These are phyloP conservation scores for Acidiella bohemica DNA, from an alignment of 495 filamentous ascomycete genomes.

Conservation along the genomic window DNA sequence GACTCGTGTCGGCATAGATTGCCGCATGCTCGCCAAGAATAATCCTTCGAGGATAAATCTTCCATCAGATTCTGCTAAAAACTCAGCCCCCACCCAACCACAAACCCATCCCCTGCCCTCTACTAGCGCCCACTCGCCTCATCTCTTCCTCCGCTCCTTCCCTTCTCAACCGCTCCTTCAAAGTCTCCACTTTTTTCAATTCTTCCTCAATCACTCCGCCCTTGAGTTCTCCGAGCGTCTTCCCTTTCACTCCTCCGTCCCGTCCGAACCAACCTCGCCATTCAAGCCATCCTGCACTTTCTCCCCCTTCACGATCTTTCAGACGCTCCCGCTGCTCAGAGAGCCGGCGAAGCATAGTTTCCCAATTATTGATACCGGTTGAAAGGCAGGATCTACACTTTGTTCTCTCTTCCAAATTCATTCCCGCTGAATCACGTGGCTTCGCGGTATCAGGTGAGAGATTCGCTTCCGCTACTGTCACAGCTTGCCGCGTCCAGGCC, in stretches of 20 bases:
- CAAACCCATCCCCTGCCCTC: neutral
- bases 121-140: neutral
- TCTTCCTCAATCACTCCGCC: constrained; percentile 13
- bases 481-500: constrained; percentile 20
- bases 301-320: constrained; percentile 6
- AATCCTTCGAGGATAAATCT: no score
- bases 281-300: constrained; percentile 7
- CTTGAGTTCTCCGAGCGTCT: constrained; percentile 7
- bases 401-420: neutral
- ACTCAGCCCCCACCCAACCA: no score
- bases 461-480: constrained; percentile 16
- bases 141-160: constrained; percentile 10
- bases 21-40: no score
- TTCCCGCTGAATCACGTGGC: neutral
- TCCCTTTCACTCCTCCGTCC: constrained; percentile 9
- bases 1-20: no score
- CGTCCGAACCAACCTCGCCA: constrained; percentile 18
- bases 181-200: constrained; percentile 11
- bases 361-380: constrained; percentile 16
- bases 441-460: neutral
- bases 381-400: constrained; percentile 16
- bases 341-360: constrained; percentile 17
- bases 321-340: neutral
- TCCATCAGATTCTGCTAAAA: no score
- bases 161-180: constrained; percentile 11